Conservation (phyloP, 148 eudicot genomes). For the Vaccinium vitisidaea region DNA sequence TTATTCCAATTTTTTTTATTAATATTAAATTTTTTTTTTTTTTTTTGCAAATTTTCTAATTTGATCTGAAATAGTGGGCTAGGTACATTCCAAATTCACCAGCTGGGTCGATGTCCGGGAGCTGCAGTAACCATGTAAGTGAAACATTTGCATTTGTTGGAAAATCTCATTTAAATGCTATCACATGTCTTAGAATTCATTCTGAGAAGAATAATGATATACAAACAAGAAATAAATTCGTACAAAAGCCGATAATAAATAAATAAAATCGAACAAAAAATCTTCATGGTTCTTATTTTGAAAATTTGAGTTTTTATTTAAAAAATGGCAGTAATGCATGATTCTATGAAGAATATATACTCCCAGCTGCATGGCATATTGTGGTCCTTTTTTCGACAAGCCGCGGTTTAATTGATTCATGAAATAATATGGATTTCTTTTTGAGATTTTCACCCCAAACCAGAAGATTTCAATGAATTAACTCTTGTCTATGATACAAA, state of each 20-base stretch:
- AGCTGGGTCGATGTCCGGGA: conserved; percentile 38
- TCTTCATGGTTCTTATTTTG: no score
- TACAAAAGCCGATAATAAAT: no score
- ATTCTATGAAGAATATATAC: background rate
- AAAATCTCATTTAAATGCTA: no score
- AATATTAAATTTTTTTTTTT: background rate
- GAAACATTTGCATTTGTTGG: background rate
- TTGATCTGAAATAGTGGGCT: conserved; percentile 59
- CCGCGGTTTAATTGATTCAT: background rate
- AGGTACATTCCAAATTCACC: conserved; percentile 61
- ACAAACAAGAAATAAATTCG: no score
- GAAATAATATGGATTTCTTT: background rate
- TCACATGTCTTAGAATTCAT: no score
- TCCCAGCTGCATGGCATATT: background rate
- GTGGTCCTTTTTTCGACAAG: background rate
- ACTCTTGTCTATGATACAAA: background rate
- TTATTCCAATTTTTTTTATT: conserved; percentile 4
- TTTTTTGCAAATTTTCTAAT: background rate
- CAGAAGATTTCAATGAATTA: background rate
- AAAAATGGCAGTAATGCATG: background rate
- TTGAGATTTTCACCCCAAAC: background rate
- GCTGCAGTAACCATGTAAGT: conserved; percentile 32
- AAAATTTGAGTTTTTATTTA: no score
- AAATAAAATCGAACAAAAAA: no score
- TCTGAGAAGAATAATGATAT: no score